These are phyloP conservation scores for Aquilaria agallochum DNA, from an alignment of 441 rosid species.

Conservation along the genomic window DNA sequence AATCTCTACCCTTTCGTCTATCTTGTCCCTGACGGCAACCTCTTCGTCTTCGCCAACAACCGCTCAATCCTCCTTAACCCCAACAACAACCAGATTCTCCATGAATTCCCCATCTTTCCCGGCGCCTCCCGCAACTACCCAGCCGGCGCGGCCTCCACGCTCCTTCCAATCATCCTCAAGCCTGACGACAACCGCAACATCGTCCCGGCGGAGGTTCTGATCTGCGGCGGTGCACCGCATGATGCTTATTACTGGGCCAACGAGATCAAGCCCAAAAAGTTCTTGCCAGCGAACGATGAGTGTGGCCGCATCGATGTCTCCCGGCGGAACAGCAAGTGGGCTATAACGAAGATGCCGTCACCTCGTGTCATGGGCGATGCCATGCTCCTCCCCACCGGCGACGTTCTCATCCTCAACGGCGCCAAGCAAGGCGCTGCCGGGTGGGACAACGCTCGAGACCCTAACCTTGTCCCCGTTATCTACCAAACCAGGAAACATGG, in stretches of 20 bases:
- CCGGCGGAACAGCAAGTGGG: constrained; percentile 36
- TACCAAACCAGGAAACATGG: constrained; percentile 16
- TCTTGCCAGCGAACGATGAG: constrained; percentile 35
- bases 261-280: constrained; percentile 15
- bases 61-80: constrained; percentile 48
- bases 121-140: constrained; percentile 67
- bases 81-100: constrained; percentile 25
- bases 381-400: constrained; percentile 51
- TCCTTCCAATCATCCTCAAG: constrained; percentile 47
- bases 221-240: constrained; percentile 59
- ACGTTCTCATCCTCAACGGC: constrained; percentile 51
- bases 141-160: constrained; percentile 39
- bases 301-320: constrained; percentile 47
- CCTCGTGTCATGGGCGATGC: constrained; percentile 56
- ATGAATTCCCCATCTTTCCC: constrained; percentile 38
- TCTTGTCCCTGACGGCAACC: constrained; percentile 56
- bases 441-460: constrained; percentile 54
- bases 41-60: constrained; percentile 63
- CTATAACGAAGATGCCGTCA: constrained; percentile 51
- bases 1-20: constrained; percentile 63
- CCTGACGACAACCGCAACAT: background rate
- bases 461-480: constrained; percentile 34
- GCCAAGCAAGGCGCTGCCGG: constrained; percentile 53
- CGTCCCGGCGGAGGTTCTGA: constrained; percentile 37
- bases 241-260: constrained; percentile 36